Evolutionary conservation across 148 eudicot genomes (phyloP).

Genomic region (Agrostemma githago): DNA sequence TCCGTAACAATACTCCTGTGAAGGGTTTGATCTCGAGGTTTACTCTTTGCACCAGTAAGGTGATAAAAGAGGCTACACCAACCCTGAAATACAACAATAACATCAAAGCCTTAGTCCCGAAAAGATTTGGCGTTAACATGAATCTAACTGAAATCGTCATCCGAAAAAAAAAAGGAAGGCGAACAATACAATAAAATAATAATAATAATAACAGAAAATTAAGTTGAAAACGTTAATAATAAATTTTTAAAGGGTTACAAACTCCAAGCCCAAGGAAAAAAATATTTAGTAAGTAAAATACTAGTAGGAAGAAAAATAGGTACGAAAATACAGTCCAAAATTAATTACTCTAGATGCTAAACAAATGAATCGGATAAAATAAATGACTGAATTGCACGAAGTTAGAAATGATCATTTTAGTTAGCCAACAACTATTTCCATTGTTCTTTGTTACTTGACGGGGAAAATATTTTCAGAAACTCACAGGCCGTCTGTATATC

Average conservation of each 20-base stretch:
- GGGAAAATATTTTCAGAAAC: neutral
- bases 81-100: constrained; percentile 48
- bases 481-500: neutral
- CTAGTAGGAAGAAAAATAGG: too few species aligned
- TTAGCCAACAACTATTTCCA: neutral
- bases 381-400: neutral
- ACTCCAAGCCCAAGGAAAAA: too few species aligned
- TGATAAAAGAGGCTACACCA: constrained; percentile 88
- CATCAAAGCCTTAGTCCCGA: too few species aligned
- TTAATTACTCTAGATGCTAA: neutral
- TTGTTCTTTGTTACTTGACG: neutral
- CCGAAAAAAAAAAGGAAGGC: too few species aligned
- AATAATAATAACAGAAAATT: too few species aligned
- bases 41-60: constrained; percentile 82
- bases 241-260: too few species aligned
- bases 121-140: too few species aligned
- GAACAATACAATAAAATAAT: too few species aligned
- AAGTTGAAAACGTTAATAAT: too few species aligned
- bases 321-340: constrained; percentile 9
- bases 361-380: neutral
- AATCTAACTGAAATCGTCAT: too few species aligned
- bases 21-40: constrained; percentile 74
- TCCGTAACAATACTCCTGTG: constrained; percentile 57
- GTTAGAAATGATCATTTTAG: neutral
- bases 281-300: too few species aligned